Base-by-base conservation (phyloP, 1,139 yeast genomes). In the Yamadazyma siamensis region DNA sequence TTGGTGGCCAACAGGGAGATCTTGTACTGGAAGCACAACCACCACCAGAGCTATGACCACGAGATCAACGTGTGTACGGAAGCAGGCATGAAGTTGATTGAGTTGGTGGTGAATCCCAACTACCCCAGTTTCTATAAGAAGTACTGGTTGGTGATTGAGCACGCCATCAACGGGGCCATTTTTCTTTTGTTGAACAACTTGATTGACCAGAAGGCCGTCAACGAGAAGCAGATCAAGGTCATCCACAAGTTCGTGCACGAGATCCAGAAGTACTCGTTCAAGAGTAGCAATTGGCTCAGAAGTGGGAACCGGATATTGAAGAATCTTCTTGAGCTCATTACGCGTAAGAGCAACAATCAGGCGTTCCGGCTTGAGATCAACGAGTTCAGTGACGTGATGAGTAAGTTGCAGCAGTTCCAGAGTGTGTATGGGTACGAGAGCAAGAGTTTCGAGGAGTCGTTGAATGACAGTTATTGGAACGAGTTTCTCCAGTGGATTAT, bases 91-190 rank as follows among this genome's bases (percentile, higher is more conserved):
- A 27, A 23, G 6, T 14, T 44, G n/a, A 14, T 44, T 2, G 27
- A 38, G 6, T 11, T 23, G 15, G 37, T 44, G 28, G 36, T 27
- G 23, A 27, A 40, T 23, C 21, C 16, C 4, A 26, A 21, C 10
- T 25, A 33, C 23, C 47, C 48, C 6, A 17, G 12, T 6, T 42
- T 28, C 26, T 42, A 23, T 17, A 35, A 35, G 21, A 42, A 39
- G 27, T 42, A 31, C 28, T 44, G 49, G 49, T 8, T 42, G 7
- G 37, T 29, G 3, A 29, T 33, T 25, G 40, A 44, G 12, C 43
- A 42, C 27, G 25, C 31, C 15, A 29, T 41, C 8, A 29, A 33
- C 15, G 49, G 41, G 14, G 28, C 42, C 1, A 35, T 41, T 6
- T 44, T 42, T 21, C 15, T 42, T 8, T 26, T 44, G 9, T 22